Conservation (phyloP, 352 stramenopile genomes). For the Phytopythium chamaehyphon region DNA sequence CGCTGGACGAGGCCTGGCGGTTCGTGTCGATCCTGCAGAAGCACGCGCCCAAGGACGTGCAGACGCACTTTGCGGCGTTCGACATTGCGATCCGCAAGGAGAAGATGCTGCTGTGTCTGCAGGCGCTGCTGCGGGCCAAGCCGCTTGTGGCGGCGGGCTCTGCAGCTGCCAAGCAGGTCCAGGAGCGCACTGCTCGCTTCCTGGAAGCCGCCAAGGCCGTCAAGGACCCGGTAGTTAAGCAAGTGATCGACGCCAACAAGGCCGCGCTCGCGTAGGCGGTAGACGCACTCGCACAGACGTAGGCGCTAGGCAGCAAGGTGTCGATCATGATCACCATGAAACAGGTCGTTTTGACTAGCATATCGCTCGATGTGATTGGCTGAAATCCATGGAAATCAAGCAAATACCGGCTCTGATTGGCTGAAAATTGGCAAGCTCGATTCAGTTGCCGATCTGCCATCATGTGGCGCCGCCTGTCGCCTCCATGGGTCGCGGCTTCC, state of each 20-base stretch:
- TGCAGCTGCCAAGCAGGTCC: conserved; percentile 31
- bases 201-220: conserved; percentile 46
- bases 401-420: not conserved
- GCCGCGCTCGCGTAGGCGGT: conserved; percentile 26
- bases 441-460: not conserved
- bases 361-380: not conserved
- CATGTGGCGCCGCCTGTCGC: not conserved
- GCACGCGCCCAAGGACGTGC: conserved; percentile 46
- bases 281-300: conserved; percentile 1
- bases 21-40: conserved; percentile 72
- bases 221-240: conserved; percentile 51
- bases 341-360: not conserved
- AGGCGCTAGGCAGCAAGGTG: not conserved
- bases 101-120: conserved; percentile 70
- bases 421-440: not conserved
- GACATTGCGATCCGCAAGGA: conserved; percentile 74
- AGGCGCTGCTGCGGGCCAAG: conserved; percentile 64
- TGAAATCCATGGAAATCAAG: not conserved
- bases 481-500: not conserved
- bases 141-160: conserved; percentile 22
- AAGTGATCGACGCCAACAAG: conserved; percentile 64
- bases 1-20: conserved; percentile 74
- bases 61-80: conserved; percentile 72
- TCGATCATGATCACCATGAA: not conserved
- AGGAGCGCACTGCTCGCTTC: conserved; percentile 32